These are phyloP conservation scores for Populus simonii DNA, from an alignment of 345 rosid genomes.

Conservation along the genomic window DNA sequence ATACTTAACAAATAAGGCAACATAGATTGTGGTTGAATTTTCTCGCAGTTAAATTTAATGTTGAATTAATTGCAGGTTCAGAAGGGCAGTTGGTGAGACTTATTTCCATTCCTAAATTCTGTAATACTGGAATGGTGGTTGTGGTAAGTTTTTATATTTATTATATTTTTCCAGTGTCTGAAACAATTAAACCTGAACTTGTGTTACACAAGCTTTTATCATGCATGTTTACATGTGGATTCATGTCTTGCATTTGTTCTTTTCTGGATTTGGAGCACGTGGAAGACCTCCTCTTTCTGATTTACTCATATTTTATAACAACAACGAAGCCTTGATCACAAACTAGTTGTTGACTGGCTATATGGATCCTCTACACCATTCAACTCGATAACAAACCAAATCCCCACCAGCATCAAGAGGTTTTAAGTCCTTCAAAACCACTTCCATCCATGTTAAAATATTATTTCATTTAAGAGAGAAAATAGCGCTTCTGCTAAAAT, in stretches of 20 bases:
- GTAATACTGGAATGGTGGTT: slow-evolving; percentile 73
- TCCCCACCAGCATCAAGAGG: too few relatives aligned
- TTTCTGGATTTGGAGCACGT: not conserved
- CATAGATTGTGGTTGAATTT: not conserved
- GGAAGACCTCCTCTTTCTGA: not conserved
- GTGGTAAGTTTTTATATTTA: slow-evolving; percentile 47
- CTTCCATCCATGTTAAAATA: too few relatives aligned
- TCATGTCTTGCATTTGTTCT: slow-evolving; percentile 2
- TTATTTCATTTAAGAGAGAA: not conserved
- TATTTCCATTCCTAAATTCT: slow-evolving; percentile 72
- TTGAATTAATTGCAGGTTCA: slow-evolving; percentile 48
- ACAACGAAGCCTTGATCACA: not conserved
- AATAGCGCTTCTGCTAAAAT: not conserved
- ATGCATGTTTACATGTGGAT: not conserved
- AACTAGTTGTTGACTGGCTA: not conserved
- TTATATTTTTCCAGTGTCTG: not conserved
- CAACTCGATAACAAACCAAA: too few relatives aligned
- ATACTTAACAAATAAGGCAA: not conserved
- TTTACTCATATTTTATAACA: not conserved
- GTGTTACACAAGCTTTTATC: not conserved
- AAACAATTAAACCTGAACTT: not conserved
- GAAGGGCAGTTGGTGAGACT: slow-evolving; percentile 77
- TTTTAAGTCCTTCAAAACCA: too few relatives aligned
- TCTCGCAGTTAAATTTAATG: slow-evolving; percentile 4
- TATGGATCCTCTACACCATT: not conserved